A percentile compares a stretch with the other conserved stretches of the same genome.
Evolutionary conservation across 306 rosid genomes (phyloP).

Genomic region (Sicyos edulis): DNA sequence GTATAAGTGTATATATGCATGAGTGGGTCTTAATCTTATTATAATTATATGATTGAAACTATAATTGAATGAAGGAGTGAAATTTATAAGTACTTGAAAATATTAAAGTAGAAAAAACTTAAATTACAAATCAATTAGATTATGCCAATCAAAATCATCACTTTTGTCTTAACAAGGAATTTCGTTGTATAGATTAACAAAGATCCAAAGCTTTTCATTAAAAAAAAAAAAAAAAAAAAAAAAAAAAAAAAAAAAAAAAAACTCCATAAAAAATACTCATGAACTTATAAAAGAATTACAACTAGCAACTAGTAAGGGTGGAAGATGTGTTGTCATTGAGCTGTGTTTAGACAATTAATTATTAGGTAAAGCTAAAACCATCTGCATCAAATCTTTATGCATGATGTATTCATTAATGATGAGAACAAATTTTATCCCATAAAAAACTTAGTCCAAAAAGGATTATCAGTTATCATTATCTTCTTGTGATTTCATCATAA

Average conservation of each 20-base stretch:
- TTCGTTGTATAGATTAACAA: background rate
- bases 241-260: too few relatives aligned
- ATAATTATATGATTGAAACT: too few relatives aligned
- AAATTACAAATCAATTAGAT: background rate
- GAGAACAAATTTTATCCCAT: too few relatives aligned
- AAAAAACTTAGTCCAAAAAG: too few relatives aligned
- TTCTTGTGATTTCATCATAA: too few relatives aligned
- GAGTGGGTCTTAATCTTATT: too few relatives aligned
- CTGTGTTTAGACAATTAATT: background rate
- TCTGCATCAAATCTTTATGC: slow-evolving; percentile 10
- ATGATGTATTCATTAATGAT: slow-evolving; percentile 8
- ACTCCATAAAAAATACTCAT: background rate
- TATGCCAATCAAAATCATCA: background rate
- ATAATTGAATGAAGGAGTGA: too few relatives aligned
- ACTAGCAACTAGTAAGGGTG: background rate
- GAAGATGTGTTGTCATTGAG: too few relatives aligned
- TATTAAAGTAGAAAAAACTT: too few relatives aligned
- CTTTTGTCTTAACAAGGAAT: background rate
- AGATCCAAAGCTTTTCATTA: background rate
- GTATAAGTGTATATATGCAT: too few relatives aligned
- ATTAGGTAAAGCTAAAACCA: background rate
- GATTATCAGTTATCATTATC: too few relatives aligned
- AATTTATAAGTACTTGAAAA: too few relatives aligned
- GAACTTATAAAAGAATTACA: background rate
- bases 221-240: background rate